Conservation (phyloP, 164 flowering plant genomes). For the Piper betle region DNA sequence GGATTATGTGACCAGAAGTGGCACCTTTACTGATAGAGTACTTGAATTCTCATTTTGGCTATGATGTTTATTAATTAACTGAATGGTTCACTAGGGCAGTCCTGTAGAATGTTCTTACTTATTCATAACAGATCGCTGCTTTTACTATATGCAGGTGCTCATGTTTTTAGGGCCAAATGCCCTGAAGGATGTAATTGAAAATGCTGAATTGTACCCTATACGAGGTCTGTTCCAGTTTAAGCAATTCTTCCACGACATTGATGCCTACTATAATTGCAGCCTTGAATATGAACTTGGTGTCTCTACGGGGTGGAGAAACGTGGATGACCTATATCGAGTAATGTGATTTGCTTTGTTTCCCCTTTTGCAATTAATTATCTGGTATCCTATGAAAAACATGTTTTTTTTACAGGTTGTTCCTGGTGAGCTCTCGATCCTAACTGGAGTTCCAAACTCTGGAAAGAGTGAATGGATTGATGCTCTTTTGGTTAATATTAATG, state of each 20-base stretch:
- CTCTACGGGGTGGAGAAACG: slow-evolving; percentile 77
- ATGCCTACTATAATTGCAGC: slow-evolving; percentile 61
- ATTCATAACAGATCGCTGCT: not conserved
- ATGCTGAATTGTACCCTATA: slow-evolving; percentile 74
- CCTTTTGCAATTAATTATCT: not conserved
- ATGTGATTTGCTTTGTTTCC: not conserved
- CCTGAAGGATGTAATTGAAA: no score
- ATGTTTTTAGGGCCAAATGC: slow-evolving; percentile 54
- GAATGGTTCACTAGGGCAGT: no score
- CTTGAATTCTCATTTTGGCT: no score
- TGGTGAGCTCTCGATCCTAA: slow-evolving; percentile 88
- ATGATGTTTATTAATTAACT: no score
- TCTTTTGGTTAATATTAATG: slow-evolving; percentile 74
- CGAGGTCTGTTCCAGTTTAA: slow-evolving; percentile 65
- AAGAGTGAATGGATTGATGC: slow-evolving; percentile 99
- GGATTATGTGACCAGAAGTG: no score
- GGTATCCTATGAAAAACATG: slow-evolving; percentile 1
- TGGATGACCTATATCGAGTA: slow-evolving; percentile 65
- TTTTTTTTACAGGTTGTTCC: slow-evolving; percentile 64
- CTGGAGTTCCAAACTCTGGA: slow-evolving; percentile 98
- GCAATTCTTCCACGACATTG: slow-evolving; percentile 71
- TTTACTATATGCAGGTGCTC: slow-evolving; percentile 44
- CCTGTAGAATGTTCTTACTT: not conserved
- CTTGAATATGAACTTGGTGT: slow-evolving; percentile 61
- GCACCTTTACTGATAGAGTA: no score